phyloP scores from a whole-genome alignment of 108 stramenopile species.

The Mediolabrus comicus region DNA sequence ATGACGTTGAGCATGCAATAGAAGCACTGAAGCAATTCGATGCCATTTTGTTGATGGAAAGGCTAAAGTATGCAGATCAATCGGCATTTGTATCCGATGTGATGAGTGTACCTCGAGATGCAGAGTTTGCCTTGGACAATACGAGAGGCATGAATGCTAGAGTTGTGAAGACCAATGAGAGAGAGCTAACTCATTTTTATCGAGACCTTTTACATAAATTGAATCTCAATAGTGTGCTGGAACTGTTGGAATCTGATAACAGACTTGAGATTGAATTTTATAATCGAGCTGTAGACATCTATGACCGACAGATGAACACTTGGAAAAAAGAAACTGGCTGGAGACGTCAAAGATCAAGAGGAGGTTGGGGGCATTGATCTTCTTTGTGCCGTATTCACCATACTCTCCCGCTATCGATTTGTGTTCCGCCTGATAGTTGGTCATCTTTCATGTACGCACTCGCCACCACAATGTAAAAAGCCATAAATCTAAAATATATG shows the following conservation, averaged over 20 bases:
- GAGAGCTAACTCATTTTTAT: slow-evolving; percentile 34
- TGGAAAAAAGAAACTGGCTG: slow-evolving; percentile 18
- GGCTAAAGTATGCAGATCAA: slow-evolving; percentile 13
- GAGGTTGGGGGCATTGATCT: too few species aligned
- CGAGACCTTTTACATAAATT: slow-evolving; percentile 15
- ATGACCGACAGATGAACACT: slow-evolving; percentile 8
- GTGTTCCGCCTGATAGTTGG: slow-evolving; percentile 70
- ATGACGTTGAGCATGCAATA: slow-evolving; percentile 14
- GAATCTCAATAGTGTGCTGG: neutral
- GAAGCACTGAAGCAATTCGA: slow-evolving; percentile 24
- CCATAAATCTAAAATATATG: slow-evolving; percentile 61
- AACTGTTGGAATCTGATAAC: slow-evolving; percentile 6
- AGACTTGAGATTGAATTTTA: slow-evolving; percentile 26
- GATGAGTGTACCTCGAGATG: slow-evolving; percentile 31
- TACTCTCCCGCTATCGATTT: slow-evolving; percentile 60
- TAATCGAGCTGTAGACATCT: slow-evolving; percentile 10
- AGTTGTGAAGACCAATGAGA: slow-evolving; percentile 12
- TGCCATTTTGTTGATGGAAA: slow-evolving; percentile 23
- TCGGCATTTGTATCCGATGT: slow-evolving; percentile 26
- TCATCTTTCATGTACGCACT: slow-evolving; percentile 76
- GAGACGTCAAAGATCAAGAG: too few species aligned
- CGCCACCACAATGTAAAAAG: slow-evolving; percentile 81
- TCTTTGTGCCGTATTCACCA: too few species aligned
- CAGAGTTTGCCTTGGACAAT: slow-evolving; percentile 11
- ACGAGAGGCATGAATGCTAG: slow-evolving; percentile 1